These are phyloP conservation scores for Aspergillus olivimuriae DNA, from an alignment of 495 filamentous ascomycete genomes.

Conservation along the genomic window DNA sequence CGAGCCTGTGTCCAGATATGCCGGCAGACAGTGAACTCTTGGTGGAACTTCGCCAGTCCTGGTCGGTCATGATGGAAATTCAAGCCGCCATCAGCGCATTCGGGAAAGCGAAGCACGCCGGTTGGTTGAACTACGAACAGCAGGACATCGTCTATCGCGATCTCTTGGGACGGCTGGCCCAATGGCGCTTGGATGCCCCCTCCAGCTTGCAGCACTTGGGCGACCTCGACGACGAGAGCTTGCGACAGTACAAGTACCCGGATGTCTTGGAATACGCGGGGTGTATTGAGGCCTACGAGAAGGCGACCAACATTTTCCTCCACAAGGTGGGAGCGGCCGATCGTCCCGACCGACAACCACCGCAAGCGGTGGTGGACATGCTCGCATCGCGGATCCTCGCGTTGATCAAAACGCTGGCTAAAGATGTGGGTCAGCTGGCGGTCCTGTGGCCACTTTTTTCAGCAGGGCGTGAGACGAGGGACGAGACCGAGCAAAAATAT, in stretches of 20 bases:
- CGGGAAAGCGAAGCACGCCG: constrained; percentile 28
- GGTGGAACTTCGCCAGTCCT: constrained; percentile 28
- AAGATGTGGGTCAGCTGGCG: constrained; percentile 32
- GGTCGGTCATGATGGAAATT: constrained; percentile 38
- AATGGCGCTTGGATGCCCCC: constrained; percentile 31
- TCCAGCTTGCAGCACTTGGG: constrained; percentile 24
- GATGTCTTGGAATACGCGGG: constrained; percentile 34
- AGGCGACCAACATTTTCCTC: constrained; percentile 33
- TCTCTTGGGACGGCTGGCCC: constrained; percentile 24
- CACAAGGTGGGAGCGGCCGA: constrained; percentile 31
- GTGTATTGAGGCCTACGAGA: constrained; percentile 38
- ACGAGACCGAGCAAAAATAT: constrained; percentile 26
- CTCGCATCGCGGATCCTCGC: constrained; percentile 29
- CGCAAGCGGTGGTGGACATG: constrained; percentile 23
- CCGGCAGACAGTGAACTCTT: constrained; percentile 22
- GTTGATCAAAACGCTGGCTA: constrained; percentile 30
- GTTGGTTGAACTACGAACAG: constrained; percentile 25
- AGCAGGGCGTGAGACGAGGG: constrained; percentile 32
- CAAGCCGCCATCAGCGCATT: constrained; percentile 33
- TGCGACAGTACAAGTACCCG: constrained; percentile 23
- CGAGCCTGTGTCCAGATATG: constrained; percentile 20
- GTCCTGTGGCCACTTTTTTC: constrained; percentile 35
- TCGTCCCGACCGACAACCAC: constrained; percentile 24
- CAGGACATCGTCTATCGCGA: constrained; percentile 31
- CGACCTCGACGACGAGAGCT: constrained; percentile 27